Evolutionary conservation across 257 asterid genomes (phyloP), one percentile per base, ranked within the genome.

Genomic region (Echium plantagineum): DNA sequence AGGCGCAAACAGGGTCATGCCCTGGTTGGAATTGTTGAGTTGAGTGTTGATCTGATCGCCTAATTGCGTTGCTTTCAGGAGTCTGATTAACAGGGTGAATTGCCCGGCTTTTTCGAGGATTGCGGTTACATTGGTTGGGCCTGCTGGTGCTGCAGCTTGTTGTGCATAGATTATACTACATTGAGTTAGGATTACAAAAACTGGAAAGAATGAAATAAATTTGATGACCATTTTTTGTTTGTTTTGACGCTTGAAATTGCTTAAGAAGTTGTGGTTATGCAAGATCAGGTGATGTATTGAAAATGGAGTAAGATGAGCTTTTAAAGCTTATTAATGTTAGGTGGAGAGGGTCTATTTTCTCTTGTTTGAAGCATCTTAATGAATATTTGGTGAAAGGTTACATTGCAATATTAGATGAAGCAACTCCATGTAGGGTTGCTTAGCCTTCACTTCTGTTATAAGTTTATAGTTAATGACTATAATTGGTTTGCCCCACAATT

Each of bases 101-200:
- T 85, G 97, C 8, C 97, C 96, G 7, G 87, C 95, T 19, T 83
- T 90, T 46, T 85, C 96, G 19, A 90, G 95, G 83, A 90, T 81
- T 51, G 69, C 63, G 0, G 96, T 81, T 15, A 90, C 61, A 83
- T 90, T 90, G 71, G 95, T 75, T 1, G 96, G 96, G 10, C 94
- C 96, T 0, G 94, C 0, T 1, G 96, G 96, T 2, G 80, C 80
- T 2, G 89, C 52, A 28, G 80, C 72, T 2, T 66, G 56, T 65
- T 87, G 96, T 46, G 87, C 81, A 16, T 68, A 26, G 66, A 68
- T 78, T n/a, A 63, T 28, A 57, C 80, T 55, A 69, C 71, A 77
- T n/a, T 66, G 76, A 59, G 63, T 58, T 62, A 81, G 69, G 19
- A 76, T n/a, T 21, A 55, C 0, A 35, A 6, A 55, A 5, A 55